Evolutionary conservation across 2,329 filamentous ascomycete species (phyloP).

Genomic region (Bipolaris bicolor): DNA sequence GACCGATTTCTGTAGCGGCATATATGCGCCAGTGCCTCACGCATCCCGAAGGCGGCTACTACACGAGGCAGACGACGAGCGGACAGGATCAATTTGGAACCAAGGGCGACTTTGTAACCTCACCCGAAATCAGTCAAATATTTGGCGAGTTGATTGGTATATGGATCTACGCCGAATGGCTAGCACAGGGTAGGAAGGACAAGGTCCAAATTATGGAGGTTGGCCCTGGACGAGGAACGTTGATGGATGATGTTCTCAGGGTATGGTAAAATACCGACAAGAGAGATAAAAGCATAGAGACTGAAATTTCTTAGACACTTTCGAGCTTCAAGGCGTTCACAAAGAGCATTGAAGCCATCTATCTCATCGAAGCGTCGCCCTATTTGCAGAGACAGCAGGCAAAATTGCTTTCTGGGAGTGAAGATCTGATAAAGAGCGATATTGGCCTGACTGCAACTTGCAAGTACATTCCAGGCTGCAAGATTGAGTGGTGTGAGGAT

Average conservation of each 20-base stretch:
- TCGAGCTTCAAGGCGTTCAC: slow-evolving; percentile 80
- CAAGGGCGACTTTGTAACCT: slow-evolving; percentile 95
- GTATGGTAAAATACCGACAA: slow-evolving; percentile 57
- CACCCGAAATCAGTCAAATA: slow-evolving; percentile 94
- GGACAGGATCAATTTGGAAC: slow-evolving; percentile 87
- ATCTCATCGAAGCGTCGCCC: slow-evolving; percentile 91
- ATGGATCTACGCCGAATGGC: slow-evolving; percentile 97
- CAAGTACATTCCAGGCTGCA: slow-evolving; percentile 73
- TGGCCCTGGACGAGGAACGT: slow-evolving; percentile 88
- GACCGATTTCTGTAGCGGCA: slow-evolving; percentile 86
- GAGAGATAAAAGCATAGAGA: neutral
- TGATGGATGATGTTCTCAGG: slow-evolving; percentile 95
- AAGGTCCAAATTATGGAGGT: slow-evolving; percentile 92
- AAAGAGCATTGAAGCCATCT: slow-evolving; percentile 80
- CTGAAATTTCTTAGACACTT: slow-evolving; percentile 67
- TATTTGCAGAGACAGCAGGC: slow-evolving; percentile 79
- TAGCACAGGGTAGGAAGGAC: slow-evolving; percentile 77
- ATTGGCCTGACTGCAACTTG: slow-evolving; percentile 75
- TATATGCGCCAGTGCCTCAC: slow-evolving; percentile 99
- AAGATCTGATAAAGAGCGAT: slow-evolving; percentile 71
- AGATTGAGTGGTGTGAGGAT: slow-evolving; percentile 88
- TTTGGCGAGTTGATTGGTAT: slow-evolving; percentile 94
- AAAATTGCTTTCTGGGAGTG: slow-evolving; percentile 77
- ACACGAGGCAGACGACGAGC: slow-evolving; percentile 72
- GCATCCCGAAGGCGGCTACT: slow-evolving; percentile 88